Conservation (phyloP, 2,329 filamentous ascomycete species). For the Epichloe gansuensis region DNA sequence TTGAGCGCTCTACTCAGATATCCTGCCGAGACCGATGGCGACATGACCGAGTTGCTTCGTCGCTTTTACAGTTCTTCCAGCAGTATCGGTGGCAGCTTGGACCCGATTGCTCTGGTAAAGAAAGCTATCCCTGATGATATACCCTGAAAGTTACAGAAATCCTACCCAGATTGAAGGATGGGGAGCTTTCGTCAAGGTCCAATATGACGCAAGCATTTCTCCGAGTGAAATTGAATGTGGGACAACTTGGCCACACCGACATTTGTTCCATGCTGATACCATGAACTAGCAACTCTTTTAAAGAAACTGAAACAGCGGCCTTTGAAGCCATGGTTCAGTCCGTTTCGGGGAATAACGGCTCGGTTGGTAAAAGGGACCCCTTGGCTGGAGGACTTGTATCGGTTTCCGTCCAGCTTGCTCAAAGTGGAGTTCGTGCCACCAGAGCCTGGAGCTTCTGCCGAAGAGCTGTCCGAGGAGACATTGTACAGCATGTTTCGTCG, state of each 20-base stretch:
- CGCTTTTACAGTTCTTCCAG: constrained; percentile 39
- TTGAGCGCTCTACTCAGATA: constrained; percentile 39
- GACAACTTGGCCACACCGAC: neutral
- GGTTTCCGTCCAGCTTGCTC: constrained; percentile 63
- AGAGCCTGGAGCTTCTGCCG: constrained; percentile 55
- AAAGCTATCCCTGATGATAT: constrained; percentile 51
- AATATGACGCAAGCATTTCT: constrained; percentile 30
- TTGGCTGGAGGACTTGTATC: constrained; percentile 87
- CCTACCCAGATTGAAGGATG: constrained; percentile 76
- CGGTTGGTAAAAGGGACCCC: constrained; percentile 71
- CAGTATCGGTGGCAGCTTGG: constrained; percentile 34
- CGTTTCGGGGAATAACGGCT: constrained; percentile 58
- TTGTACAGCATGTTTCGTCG: constrained; percentile 78
- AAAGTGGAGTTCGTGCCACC: constrained; percentile 76
- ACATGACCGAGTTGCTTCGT: constrained; percentile 38
- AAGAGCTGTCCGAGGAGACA: constrained; percentile 75
- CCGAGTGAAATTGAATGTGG: constrained; percentile 31
- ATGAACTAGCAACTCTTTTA: constrained; percentile 36
- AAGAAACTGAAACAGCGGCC: constrained; percentile 55
- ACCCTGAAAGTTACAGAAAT: constrained; percentile 67
- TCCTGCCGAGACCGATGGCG: constrained; percentile 35
- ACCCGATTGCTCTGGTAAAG: constrained; percentile 42
- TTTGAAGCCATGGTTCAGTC: constrained; percentile 83
- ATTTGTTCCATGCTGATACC: neutral
- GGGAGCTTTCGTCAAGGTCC: constrained; percentile 89